A percentile compares a stretch with the other conserved stretches of the same genome.
phyloP scores from a whole-genome alignment of 495 filamentous ascomycete genomes.

The Thermothielavioides terrestris region DNA sequence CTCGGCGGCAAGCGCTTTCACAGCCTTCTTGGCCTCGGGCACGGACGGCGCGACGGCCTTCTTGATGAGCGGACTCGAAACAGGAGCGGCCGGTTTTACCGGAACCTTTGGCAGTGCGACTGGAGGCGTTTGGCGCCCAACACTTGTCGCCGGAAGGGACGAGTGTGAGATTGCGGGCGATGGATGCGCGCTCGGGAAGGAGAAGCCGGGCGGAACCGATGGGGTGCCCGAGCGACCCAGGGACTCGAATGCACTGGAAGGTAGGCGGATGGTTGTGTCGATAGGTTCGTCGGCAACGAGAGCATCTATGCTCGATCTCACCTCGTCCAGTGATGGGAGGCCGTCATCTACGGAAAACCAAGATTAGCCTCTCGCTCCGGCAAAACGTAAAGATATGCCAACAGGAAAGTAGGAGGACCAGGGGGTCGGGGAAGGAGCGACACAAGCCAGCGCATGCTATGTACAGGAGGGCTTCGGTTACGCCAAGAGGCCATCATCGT shows the following conservation, averaged over 20 bases:
- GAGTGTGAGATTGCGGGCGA: constrained; percentile 26
- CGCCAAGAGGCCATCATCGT: constrained; percentile 47
- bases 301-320: constrained; percentile 46
- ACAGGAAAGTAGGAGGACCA: constrained; percentile 1
- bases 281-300: constrained; percentile 46
- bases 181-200: constrained; percentile 47
- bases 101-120: constrained; percentile 19
- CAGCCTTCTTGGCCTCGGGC: constrained; percentile 38
- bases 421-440: constrained; percentile 10
- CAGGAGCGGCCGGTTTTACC: constrained; percentile 6
- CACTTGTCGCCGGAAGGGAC: constrained; percentile 6
- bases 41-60: constrained; percentile 10
- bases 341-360: constrained; percentile 38
- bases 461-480: constrained; percentile 36
- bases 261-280: constrained; percentile 19
- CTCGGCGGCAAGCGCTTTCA: constrained; percentile 37
- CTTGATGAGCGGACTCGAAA: constrained; percentile 19
- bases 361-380: constrained; percentile 31
- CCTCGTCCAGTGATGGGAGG: constrained; percentile 43
- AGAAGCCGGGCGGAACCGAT: constrained; percentile 58
- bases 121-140: constrained; percentile 16
- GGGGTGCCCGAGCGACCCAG: constrained; percentile 48
- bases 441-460: constrained; percentile 22
- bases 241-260: constrained; percentile 34
- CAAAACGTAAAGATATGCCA: constrained; percentile 2